These are phyloP conservation scores for Brettanomyces custersianus DNA, from an alignment of 805 yeast species.

Conservation along the genomic window DNA sequence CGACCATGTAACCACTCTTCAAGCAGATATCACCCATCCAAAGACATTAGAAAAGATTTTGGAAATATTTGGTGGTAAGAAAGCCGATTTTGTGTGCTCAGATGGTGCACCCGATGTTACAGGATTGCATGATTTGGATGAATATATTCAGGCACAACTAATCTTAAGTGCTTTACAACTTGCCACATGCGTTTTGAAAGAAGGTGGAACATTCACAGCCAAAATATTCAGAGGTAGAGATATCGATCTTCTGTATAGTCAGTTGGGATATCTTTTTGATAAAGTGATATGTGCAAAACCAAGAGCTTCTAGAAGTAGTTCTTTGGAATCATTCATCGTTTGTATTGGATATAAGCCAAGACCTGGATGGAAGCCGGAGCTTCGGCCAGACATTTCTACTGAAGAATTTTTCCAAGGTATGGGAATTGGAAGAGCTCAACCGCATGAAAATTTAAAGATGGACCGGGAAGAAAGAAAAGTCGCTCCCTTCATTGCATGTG, in stretches of 20 bases:
- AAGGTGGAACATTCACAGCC: slow-evolving; percentile 92
- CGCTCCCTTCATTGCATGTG: slow-evolving; percentile 94
- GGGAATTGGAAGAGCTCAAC: slow-evolving; percentile 45
- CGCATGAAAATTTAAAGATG: slow-evolving; percentile 39
- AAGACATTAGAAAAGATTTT: slow-evolving; percentile 69
- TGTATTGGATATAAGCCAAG: slow-evolving; percentile 85
- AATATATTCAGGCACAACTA: slow-evolving; percentile 91
- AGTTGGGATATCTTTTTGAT: slow-evolving; percentile 77
- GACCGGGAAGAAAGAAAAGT: slow-evolving; percentile 59
- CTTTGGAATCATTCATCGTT: slow-evolving; percentile 88
- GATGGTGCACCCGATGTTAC: slow-evolving; percentile 99
- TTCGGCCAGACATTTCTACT: slow-evolving; percentile 46
- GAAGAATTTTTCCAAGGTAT: slow-evolving; percentile 72
- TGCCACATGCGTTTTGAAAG: slow-evolving; percentile 79
- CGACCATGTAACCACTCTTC: slow-evolving; percentile 80
- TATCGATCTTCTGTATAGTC: slow-evolving; percentile 89
- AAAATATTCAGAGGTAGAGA: slow-evolving; percentile 95
- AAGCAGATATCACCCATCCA: slow-evolving; percentile 97
- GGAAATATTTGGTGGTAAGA: slow-evolving; percentile 79
- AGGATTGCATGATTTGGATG: slow-evolving; percentile 93
- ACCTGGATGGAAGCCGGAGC: slow-evolving; percentile 69
- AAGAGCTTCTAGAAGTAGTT: slow-evolving; percentile 88
- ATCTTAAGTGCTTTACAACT: slow-evolving; percentile 85
- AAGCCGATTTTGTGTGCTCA: slow-evolving; percentile 91
- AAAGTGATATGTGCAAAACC: slow-evolving; percentile 94